Base-by-base conservation (phyloP, 192 early-diverging fungal species). In the Chytriomyces hyalinus region DNA sequence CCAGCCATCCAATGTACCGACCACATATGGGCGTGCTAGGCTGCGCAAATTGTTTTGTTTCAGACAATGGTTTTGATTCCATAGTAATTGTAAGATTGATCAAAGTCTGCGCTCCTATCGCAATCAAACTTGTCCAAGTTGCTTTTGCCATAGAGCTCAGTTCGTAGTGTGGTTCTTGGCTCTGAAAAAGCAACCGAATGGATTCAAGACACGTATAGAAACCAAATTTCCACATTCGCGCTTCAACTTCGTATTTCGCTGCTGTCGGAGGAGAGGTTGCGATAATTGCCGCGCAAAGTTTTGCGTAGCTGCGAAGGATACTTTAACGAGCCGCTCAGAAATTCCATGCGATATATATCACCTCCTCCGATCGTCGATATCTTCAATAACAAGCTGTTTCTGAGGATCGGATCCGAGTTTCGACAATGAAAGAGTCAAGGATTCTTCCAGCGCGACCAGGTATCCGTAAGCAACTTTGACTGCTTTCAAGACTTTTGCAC, bases 181-280 rank as follows among this genome's bases (percentile, higher is more conserved):
- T 53, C 8, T 57, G 73, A 60, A 20, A 74, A 36, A 36, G 36
- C 9, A 15, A 20, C n/a, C 80, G 65, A 28, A 81, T 48, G 13
- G 11, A 36, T 48, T 81, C 80, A 26, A 81, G 65, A 53, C 61
- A 50, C 15, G 67, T 24, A 62, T 83, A 77, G 17, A 85, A 65
- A 48, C 66, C 71, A 43, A 64, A 59, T 68, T 76, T 76, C 84
- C 84, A 85, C 8, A 83, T 63, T 8, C 81, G 65, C 6, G 49
- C 43, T 62, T 85, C 81, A 47, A 85, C 43, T 28, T 85, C 75
- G 57, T 85, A 73, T 53, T 80, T 81, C 44, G 59, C 36, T 5
- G 73, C 79, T 9, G 80, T 6, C 13, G 78, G 59, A 10, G 78
- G 65, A 28, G 26, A 51, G 7, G 36, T 15, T 36, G 43, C 28